Evolutionary conservation across 1,139 yeast species (phyloP).

Genomic region (Debaryomyces psychrophilus): DNA sequence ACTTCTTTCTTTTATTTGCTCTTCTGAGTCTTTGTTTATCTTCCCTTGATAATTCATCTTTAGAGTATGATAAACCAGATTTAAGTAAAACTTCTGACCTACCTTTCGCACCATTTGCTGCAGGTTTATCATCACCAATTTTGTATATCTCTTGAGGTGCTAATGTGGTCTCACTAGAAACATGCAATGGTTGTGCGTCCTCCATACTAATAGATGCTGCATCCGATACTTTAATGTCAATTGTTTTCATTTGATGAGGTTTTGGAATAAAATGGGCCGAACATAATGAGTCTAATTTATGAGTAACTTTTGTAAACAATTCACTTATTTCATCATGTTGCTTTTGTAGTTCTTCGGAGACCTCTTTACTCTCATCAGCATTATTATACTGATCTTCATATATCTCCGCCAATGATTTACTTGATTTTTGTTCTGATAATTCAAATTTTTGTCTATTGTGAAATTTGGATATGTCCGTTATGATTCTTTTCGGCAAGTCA

Average conservation of each 20-base stretch:
- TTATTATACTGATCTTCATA: conserved; percentile 83
- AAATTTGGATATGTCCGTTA: conserved; percentile 65
- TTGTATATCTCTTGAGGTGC: conserved; percentile 97
- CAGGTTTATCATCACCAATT: conserved; percentile 53
- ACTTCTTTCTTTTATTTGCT: conserved; percentile 79
- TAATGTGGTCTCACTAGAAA: conserved; percentile 71
- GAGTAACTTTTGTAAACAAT: conserved; percentile 62
- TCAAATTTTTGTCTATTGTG: conserved; percentile 56
- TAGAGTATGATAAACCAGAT: conserved; percentile 81
- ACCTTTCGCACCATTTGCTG: conserved; percentile 43
- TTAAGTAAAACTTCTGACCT: conserved; percentile 67
- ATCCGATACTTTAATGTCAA: conserved; percentile 72
- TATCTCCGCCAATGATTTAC: conserved; percentile 86
- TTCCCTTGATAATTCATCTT: conserved; percentile 81
- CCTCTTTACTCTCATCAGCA: conserved; percentile 42
- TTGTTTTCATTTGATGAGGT: conserved; percentile 71
- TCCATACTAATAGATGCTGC: conserved; percentile 88
- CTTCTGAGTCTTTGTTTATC: conserved; percentile 88
- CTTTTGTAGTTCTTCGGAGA: conserved; percentile 63
- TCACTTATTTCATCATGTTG: conserved; percentile 80
- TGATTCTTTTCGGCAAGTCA: conserved; percentile 75
- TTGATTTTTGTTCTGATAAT: conserved; percentile 81
- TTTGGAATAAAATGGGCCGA: conserved; percentile 94
- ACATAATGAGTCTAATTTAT: conserved; percentile 82
- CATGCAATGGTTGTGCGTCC: conserved; percentile 91